Percentiles rank a stretch among this genome's conserved stretches.
These are phyloP conservation scores for Buddleja alternifolia DNA, from an alignment of 257 asterid genomes.

Conservation along the genomic window DNA sequence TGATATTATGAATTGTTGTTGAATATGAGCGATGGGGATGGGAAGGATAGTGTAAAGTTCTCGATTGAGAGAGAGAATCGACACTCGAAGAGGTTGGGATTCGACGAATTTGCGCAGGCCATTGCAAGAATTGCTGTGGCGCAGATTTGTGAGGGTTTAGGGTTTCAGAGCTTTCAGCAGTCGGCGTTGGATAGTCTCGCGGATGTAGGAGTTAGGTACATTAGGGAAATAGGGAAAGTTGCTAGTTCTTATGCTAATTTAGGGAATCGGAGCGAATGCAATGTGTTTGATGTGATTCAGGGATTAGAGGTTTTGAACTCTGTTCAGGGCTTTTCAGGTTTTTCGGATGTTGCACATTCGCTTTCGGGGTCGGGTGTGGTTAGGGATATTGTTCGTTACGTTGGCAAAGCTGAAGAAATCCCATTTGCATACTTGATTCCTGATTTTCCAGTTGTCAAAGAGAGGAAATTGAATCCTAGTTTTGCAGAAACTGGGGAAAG, in stretches of 20 bases:
- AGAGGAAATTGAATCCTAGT: slow-evolving; percentile 43
- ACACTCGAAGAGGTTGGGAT: slow-evolving; percentile 40
- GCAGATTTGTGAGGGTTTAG: slow-evolving; percentile 60
- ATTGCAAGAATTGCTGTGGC: slow-evolving; percentile 53
- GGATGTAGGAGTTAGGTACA: slow-evolving; percentile 71
- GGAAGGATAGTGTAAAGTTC: slow-evolving; percentile 50
- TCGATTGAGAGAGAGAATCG: slow-evolving; percentile 40
- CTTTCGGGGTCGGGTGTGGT: slow-evolving; percentile 60
- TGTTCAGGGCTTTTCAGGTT: slow-evolving; percentile 49
- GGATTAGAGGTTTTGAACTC: slow-evolving; percentile 69
- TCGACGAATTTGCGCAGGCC: slow-evolving; percentile 55
- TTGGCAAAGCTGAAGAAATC: slow-evolving; percentile 60
- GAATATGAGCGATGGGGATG: slow-evolving; percentile 86
- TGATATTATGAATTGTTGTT: slow-evolving; percentile 50
- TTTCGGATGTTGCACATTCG: slow-evolving; percentile 55
- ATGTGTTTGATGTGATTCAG: slow-evolving; percentile 72
- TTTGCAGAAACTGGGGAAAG: slow-evolving; percentile 49
- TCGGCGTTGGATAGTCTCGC: slow-evolving; percentile 70
- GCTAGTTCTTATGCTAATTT: slow-evolving; percentile 57
- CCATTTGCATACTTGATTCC: slow-evolving; percentile 70
- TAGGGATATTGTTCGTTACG: slow-evolving; percentile 51
- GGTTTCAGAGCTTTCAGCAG: slow-evolving; percentile 79
- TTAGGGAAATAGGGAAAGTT: slow-evolving; percentile 57
- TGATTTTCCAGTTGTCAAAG: slow-evolving; percentile 62
- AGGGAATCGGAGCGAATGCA: slow-evolving; percentile 67